These are phyloP conservation scores for Fusarium globosum DNA, from an alignment of 2,329 filamentous ascomycete species.

Conservation along the genomic window DNA sequence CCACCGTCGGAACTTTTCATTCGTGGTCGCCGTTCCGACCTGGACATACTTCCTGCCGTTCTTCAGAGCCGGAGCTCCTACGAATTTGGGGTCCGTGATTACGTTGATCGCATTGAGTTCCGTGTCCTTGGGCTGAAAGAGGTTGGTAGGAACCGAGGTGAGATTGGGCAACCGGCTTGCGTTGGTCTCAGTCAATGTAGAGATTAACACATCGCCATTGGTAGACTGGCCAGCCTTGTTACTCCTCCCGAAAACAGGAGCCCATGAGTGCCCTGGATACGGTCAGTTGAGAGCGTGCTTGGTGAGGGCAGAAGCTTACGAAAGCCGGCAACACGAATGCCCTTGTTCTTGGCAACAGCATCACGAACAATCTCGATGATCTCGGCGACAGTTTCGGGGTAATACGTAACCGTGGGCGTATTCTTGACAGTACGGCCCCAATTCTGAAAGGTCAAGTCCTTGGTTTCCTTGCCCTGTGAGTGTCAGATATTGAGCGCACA, in stretches of 20 bases:
- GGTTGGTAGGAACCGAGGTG: background rate
- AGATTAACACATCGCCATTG: background rate
- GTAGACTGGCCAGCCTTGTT: background rate
- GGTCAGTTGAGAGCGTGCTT: rapidly evolving
- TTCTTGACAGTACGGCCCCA: background rate
- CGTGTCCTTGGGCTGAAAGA: background rate
- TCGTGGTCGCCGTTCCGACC: background rate
- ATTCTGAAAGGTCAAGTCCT: background rate
- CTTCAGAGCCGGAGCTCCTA: background rate
- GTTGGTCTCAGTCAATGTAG: background rate
- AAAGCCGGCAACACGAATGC: background rate
- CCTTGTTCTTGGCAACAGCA: background rate
- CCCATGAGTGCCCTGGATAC: background rate
- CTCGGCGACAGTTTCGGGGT: background rate
- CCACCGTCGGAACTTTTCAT: background rate
- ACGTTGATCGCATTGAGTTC: background rate
- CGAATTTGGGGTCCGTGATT: rapidly evolving
- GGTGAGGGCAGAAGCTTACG: rapidly evolving
- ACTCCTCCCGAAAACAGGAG: background rate
- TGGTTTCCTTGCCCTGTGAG: background rate
- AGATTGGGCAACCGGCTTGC: background rate
- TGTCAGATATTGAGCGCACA: rapidly evolving
- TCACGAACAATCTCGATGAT: background rate
- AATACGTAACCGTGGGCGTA: background rate
- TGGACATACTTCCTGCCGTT: background rate